Conservation (phyloP, 2,329 filamentous ascomycete species). For the Anthostomella pinea region DNA sequence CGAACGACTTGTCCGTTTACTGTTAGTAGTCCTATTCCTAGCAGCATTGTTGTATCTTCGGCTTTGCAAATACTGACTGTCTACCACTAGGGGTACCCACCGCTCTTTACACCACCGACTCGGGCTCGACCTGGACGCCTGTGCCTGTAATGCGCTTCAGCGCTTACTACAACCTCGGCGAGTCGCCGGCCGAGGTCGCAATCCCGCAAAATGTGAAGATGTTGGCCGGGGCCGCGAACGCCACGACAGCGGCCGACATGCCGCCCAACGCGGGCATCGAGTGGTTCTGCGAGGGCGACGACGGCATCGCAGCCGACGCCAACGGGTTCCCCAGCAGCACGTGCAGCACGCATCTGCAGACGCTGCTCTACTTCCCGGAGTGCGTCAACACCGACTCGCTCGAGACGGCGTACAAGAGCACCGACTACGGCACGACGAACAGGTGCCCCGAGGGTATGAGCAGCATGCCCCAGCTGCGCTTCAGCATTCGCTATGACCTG, state of each 20-base stretch:
- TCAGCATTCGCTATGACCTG: constrained; percentile 42
- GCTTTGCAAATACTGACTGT: no score
- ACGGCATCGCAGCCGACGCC: constrained; percentile 48
- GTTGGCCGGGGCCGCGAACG: constrained; percentile 39
- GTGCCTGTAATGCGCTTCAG: constrained; percentile 18
- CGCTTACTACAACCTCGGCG: constrained; percentile 22
- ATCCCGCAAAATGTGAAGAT: constrained; percentile 21
- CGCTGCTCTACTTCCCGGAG: constrained; percentile 47
- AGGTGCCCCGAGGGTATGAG: constrained; percentile 39
- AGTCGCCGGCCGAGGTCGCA: constrained; percentile 17
- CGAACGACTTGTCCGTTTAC: constrained; percentile 30
- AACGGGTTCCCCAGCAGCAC: constrained; percentile 71
- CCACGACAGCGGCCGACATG: constrained; percentile 38
- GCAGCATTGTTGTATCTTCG: no score
- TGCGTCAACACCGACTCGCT: constrained; percentile 35
- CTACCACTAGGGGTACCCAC: constrained; percentile 8
- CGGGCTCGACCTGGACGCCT: constrained; percentile 12
- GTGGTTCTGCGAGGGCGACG: constrained; percentile 23
- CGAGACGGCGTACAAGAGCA: constrained; percentile 27
- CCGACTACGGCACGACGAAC: constrained; percentile 32
- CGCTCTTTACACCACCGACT: constrained; percentile 14
- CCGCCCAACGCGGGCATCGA: constrained; percentile 19
- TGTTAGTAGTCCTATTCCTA: constrained; percentile 17
- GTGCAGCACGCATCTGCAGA: constrained; percentile 59
- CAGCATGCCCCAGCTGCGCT: constrained; percentile 42